A percentile compares a stretch with the other conserved stretches of the same genome.
phyloP scores from a whole-genome alignment of 129 eudicot genomes.

The Flaveria brownii region DNA sequence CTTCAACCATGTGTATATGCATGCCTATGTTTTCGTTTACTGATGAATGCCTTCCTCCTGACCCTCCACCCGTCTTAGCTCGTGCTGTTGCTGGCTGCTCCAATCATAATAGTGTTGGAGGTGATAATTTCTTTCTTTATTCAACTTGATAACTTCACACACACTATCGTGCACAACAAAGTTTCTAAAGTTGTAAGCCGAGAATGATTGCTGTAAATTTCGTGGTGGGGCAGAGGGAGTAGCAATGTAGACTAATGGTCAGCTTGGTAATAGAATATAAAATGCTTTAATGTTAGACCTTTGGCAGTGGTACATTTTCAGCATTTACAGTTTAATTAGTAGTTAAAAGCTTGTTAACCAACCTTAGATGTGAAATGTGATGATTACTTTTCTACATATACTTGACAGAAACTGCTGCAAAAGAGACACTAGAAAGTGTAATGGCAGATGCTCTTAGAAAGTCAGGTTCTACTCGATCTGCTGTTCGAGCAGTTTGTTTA shows the following conservation, averaged over 20 bases:
- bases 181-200: neutral
- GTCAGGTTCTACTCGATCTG: constrained; percentile 66
- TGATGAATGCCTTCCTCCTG: constrained; percentile 50
- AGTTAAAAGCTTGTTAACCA: constrained; percentile 15
- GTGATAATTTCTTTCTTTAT: constrained; percentile 32
- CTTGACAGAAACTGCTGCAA: constrained; percentile 80
- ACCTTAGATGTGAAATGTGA: constrained; percentile 8
- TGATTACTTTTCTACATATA: constrained; percentile 17
- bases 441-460: constrained; percentile 82
- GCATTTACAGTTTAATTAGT: neutral
- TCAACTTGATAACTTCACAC: neutral
- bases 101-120: constrained; percentile 93
- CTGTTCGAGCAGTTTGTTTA: constrained; percentile 91
- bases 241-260: neutral
- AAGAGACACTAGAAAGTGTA: constrained; percentile 76
- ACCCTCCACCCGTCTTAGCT: constrained; percentile 66
- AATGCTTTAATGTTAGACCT: neutral
- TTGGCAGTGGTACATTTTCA: neutral
- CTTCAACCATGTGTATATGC: constrained; percentile 72
- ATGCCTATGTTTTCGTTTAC: constrained; percentile 54
- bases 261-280: neutral
- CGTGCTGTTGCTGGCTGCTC: constrained; percentile 98
- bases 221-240: neutral
- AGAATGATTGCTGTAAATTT: neutral
- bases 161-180: neutral